Evolutionary conservation across 1,284 basidiomycete species (phyloP).

Genomic region (Heliocybe sulcata): DNA sequence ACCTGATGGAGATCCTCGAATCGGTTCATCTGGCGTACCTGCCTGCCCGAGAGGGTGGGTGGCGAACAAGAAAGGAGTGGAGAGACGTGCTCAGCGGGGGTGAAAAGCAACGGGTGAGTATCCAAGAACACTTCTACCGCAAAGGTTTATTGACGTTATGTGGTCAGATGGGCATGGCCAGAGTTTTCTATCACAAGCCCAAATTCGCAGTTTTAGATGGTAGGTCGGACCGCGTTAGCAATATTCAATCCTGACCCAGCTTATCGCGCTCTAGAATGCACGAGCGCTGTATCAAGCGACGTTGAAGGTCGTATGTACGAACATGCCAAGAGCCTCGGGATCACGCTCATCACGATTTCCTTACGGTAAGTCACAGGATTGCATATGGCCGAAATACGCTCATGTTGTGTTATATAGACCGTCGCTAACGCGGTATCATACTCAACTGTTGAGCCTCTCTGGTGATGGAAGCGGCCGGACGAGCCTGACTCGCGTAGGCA

Average conservation of each 20-base stretch:
- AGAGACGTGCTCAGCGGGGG: conserved; percentile 91
- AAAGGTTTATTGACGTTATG: neutral
- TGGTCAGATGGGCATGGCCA: conserved; percentile 77
- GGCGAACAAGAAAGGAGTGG: conserved; percentile 92
- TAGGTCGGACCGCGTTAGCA: conserved; percentile 27
- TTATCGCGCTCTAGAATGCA: conserved; percentile 63
- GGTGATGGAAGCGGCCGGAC: conserved; percentile 61
- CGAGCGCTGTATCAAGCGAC: conserved; percentile 93
- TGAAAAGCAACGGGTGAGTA: conserved; percentile 83
- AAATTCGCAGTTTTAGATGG: conserved; percentile 73
- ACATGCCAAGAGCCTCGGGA: conserved; percentile 85
- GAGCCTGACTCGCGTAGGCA: conserved; percentile 66
- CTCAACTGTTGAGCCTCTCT: conserved; percentile 68
- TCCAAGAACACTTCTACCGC: neutral
- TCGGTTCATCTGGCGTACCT: conserved; percentile 84
- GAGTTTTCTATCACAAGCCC: conserved; percentile 82
- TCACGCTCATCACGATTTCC: conserved; percentile 91
- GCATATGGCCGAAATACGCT: neutral
- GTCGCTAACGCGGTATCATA: conserved; percentile 80
- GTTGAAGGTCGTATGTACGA: conserved; percentile 97
- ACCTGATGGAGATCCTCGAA: conserved; percentile 69
- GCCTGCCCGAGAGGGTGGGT: conserved; percentile 84
- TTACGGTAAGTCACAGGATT: conserved; percentile 42
- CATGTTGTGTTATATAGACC: conserved; percentile 36
- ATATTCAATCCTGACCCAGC: neutral